phyloP scores from a whole-genome alignment of 768 basidiomycete genomes.

The Agrocybe praecox region DNA sequence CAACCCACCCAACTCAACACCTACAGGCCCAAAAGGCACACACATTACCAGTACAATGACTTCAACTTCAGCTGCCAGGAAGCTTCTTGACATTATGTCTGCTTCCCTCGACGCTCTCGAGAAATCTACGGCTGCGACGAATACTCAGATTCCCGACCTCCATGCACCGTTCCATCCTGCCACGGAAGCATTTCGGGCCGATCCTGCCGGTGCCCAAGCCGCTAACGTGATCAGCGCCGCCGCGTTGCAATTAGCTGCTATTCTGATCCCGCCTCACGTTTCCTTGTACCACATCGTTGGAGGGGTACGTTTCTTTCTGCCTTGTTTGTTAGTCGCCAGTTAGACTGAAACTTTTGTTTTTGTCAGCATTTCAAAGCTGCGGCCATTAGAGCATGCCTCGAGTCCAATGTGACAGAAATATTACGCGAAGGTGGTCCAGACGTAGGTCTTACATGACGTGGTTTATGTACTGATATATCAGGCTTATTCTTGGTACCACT shows the following conservation, averaged over 20 bases:
- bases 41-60: neutral
- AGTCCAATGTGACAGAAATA: constrained; percentile 22
- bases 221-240: constrained; percentile 32
- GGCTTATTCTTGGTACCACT: neutral
- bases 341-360: neutral
- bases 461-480: too few relatives aligned
- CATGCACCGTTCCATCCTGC: constrained; percentile 25
- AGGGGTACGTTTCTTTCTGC: constrained; percentile 20
- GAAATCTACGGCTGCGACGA: constrained; percentile 15
- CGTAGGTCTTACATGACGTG: too few relatives aligned
- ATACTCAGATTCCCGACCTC: constrained; percentile 25
- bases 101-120: constrained; percentile 23
- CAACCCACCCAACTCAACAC: neutral
- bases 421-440: constrained; percentile 33
- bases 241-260: constrained; percentile 32
- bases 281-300: constrained; percentile 19
- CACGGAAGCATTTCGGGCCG: constrained; percentile 28
- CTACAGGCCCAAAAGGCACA: neutral
- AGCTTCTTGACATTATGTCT: constrained; percentile 13
- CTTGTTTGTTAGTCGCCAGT: too few relatives aligned
- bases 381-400: constrained; percentile 24
- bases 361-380: constrained; percentile 26
- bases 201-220: constrained; percentile 29
- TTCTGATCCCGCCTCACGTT: constrained; percentile 26
- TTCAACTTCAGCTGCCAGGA: neutral